Base-by-base conservation (phyloP, 2,329 filamentous ascomycete species). In the Emergomyces orientalis region DNA sequence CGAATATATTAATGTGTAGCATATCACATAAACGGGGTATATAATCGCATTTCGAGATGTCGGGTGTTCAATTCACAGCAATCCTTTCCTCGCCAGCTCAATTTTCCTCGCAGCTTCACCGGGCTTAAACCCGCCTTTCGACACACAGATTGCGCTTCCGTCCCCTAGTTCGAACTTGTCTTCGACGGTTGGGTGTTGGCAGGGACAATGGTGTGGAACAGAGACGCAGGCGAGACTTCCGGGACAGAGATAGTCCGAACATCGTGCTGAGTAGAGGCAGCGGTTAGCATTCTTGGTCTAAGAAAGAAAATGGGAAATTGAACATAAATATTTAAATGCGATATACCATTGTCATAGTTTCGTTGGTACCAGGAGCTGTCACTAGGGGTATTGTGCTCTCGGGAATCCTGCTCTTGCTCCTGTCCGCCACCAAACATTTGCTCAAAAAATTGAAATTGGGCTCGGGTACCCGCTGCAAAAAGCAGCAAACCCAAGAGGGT, bases 361-460 rank as follows among this genome's bases (percentile, higher is more conserved):
- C 84, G 78, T 70, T 86, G 87, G 75, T 97, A 97, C 80, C 89
- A 88, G 30, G 80, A 79, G 17, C 90, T 88, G 77, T 97, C 93
- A 71, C 90, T 95, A 1, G 90, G 84, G 34, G 89, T 90, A 74
- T 97, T 94, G 71, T 90, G 88, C 32, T 85, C 56, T 19, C 41
- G 84, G 68, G 87, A 81, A 62, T 85, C 83, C 55, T 82, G 80
- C 52, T 83, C 81, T 57, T 83, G 76, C 67, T 85, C 82, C 63
- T 84, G 80, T 65, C 78, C 77, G 64, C 81, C 84, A 69, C 86
- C 83, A 75, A 99, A 97, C 90, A 97, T 96, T 71, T 97, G 91
- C 75, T 97, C 92, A 78, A 97, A 99, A 84, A 99, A 96, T 73
- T 90, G 88, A 76, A 97, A 97, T 77, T 97, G 93, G 13, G 90